Conservation (phyloP, 108 stramenopile species). For the Skeletonema menzelii region DNA sequence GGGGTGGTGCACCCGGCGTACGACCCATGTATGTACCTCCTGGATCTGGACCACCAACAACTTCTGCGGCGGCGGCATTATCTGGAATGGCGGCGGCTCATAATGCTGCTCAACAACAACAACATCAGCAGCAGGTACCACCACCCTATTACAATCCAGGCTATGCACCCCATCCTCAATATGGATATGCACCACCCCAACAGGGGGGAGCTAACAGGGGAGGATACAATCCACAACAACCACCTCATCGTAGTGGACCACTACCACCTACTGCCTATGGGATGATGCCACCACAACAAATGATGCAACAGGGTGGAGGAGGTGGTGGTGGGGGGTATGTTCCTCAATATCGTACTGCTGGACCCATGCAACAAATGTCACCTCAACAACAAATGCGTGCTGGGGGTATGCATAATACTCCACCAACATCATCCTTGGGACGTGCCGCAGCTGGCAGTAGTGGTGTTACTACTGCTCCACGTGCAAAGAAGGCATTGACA, state of each 20-base stretch:
- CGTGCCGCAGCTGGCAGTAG: neutral
- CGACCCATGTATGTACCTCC: neutral
- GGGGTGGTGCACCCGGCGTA: neutral
- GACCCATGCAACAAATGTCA: neutral
- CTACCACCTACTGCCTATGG: neutral
- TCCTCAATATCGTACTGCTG: neutral
- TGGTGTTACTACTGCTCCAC: neutral
- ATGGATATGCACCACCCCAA: neutral
- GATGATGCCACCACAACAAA: neutral
- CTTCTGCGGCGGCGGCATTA: neutral
- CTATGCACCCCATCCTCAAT: neutral
- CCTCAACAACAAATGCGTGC: neutral
- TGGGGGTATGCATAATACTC: too few species aligned
- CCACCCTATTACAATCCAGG: constrained; percentile 1
- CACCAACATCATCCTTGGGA: neutral
- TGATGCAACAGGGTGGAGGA: neutral
- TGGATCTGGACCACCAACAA: neutral
- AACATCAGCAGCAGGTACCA: neutral
- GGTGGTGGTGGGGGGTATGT: neutral
- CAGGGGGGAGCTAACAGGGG: neutral
- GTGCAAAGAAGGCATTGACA: constrained; percentile 10
- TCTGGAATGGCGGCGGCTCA: neutral
- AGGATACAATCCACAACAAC: neutral
- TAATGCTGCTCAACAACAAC: neutral
- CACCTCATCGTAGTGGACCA: neutral